Conservation (phyloP, 768 basidiomycete genomes). For the Lactifluus pinguis region DNA sequence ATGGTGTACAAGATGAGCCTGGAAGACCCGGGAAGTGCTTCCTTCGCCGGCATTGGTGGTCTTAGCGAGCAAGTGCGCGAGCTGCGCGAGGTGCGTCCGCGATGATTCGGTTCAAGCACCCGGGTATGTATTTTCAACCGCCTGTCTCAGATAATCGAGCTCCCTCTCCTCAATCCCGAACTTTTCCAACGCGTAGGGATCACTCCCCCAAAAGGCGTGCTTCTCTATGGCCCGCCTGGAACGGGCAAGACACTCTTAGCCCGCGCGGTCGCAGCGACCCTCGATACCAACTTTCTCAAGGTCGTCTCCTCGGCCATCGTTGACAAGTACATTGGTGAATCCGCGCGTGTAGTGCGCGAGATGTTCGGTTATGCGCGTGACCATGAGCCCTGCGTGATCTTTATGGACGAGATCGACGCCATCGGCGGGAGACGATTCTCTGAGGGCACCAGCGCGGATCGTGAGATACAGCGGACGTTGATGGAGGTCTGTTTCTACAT, state of each 20-base stretch:
- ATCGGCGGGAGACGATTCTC: slow-evolving; percentile 87
- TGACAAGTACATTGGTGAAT: slow-evolving; percentile 98
- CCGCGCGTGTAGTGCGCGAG: slow-evolving; percentile 89
- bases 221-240: slow-evolving; percentile 93
- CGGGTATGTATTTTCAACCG: not conserved
- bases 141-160: slow-evolving; percentile 72
- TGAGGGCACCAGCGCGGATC: slow-evolving; percentile 95
- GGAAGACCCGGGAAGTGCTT: slow-evolving; percentile 92
- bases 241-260: slow-evolving; percentile 96
- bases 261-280: slow-evolving; percentile 89
- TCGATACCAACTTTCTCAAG: slow-evolving; percentile 95
- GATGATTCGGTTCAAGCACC: not conserved
- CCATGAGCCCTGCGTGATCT: slow-evolving; percentile 97
- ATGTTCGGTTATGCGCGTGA: slow-evolving; percentile 99
- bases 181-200: slow-evolving; percentile 94
- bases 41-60: slow-evolving; percentile 96
- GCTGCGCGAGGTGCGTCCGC: slow-evolving; percentile 68
- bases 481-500: slow-evolving; percentile 65
- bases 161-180: slow-evolving; percentile 89
- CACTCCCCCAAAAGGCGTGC: slow-evolving; percentile 91
- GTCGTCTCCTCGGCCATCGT: slow-evolving; percentile 98
- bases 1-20: slow-evolving; percentile 99
- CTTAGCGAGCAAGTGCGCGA: slow-evolving; percentile 94
- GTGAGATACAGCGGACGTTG: slow-evolving; percentile 95
- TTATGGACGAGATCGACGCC: slow-evolving; percentile 98